These are phyloP conservation scores for Pseudogymnoascus sp. DNA, from an alignment of 2,329 filamentous ascomycete genomes.

Conservation along the genomic window DNA sequence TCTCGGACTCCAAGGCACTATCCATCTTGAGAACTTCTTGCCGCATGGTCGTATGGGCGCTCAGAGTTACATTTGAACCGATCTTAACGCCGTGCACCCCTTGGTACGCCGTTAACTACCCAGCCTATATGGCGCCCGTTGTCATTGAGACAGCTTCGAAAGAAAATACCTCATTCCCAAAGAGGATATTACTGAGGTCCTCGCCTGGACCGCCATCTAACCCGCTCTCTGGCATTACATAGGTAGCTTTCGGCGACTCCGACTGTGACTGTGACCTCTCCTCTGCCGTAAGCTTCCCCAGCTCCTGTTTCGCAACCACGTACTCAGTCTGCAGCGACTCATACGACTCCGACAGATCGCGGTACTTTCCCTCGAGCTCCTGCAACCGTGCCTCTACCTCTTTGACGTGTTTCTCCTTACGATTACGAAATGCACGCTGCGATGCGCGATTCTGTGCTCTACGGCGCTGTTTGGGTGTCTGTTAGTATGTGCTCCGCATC, in stretches of 20 bases:
- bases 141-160: not conserved
- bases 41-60: not conserved
- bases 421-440: constrained; percentile 51
- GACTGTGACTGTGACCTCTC: constrained; percentile 6
- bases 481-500: constrained; percentile 11
- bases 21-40: not conserved
- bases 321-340: constrained; percentile 36
- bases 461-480: constrained; percentile 36
- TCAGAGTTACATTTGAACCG: not conserved
- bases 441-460: constrained; percentile 53
- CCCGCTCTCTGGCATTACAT: not conserved
- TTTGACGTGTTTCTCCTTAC: constrained; percentile 56
- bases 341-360: constrained; percentile 46
- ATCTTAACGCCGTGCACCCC: not conserved
- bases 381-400: constrained; percentile 51
- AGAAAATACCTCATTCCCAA: not conserved
- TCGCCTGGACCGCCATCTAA: not conserved
- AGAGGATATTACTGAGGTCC: constrained; percentile 8
- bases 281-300: constrained; percentile 21
- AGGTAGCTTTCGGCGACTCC: not conserved
- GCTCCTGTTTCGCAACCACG: constrained; percentile 25
- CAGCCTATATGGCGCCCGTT: not conserved
- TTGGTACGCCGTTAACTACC: not conserved
- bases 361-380: constrained; percentile 46
- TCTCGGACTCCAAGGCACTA: not conserved